Evolutionary conservation across 306 rosid genomes (phyloP).

Genomic region (Astragalus glycyphyllos): DNA sequence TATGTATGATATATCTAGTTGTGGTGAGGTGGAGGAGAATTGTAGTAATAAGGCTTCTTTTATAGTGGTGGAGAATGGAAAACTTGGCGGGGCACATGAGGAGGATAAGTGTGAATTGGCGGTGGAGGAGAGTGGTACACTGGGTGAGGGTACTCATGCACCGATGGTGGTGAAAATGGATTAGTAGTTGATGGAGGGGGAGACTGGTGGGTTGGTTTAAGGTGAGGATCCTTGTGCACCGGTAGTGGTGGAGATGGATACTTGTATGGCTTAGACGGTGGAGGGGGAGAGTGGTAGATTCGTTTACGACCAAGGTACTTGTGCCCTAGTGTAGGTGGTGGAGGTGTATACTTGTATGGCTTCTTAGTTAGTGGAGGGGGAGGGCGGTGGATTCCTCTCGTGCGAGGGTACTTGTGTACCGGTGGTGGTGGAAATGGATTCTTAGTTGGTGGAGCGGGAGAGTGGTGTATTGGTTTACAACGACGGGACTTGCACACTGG

Average conservation of each 20-base stretch:
- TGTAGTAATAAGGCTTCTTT: conserved; percentile 38
- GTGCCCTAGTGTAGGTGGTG: conserved; percentile 33
- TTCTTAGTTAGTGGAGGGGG: conserved; percentile 38
- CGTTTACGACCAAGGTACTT: too few relatives aligned
- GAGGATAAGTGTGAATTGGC: conserved; percentile 7
- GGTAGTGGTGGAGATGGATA: too few relatives aligned
- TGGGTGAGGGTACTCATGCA: conserved; percentile 17
- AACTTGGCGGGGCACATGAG: background rate
- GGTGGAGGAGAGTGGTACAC: conserved; percentile 39
- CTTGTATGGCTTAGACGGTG: too few relatives aligned
- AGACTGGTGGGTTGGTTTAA: background rate
- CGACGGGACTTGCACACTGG: too few relatives aligned
- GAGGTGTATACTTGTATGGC: conserved; percentile 30
- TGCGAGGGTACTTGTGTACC: background rate
- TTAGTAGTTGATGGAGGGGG: conserved; percentile 22
- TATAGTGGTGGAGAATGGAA: conserved; percentile 52
- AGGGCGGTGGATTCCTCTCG: background rate
- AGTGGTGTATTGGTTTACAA: too few relatives aligned
- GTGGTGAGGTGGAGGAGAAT: conserved; percentile 75
- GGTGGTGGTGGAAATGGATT: conserved; percentile 32
- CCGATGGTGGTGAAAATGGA: conserved; percentile 17
- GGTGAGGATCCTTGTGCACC: background rate
- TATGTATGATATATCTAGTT: conserved; percentile 58
- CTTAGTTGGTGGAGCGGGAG: too few relatives aligned
- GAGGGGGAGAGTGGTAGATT: too few relatives aligned